phyloP scores from a whole-genome alignment of 176 grass and related monocot genomes.

The Hordeum marinum region DNA sequence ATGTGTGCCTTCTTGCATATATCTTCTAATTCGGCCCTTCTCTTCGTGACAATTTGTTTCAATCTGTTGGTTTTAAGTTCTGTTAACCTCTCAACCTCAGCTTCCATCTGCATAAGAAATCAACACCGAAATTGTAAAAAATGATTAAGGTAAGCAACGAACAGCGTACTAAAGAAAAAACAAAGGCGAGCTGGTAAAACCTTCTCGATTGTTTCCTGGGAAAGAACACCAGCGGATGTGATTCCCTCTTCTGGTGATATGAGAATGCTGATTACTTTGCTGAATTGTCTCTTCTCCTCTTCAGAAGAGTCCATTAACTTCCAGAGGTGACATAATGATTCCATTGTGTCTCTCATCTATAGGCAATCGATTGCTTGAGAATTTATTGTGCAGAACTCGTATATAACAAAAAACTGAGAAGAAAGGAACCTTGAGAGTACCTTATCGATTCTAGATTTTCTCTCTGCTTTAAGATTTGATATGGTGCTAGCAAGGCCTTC shows the following conservation, averaged over 20 bases:
- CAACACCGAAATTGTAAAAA: background rate
- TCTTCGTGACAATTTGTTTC: constrained; percentile 79
- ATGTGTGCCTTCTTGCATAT: constrained; percentile 81
- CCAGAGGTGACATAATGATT: constrained; percentile 80
- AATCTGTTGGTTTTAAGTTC: constrained; percentile 79
- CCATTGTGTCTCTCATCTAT: constrained; percentile 81
- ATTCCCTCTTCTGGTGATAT: constrained; percentile 66
- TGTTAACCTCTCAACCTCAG: constrained; percentile 74
- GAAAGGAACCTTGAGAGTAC: constrained; percentile 35
- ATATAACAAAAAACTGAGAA: constrained; percentile 9
- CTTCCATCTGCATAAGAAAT: constrained; percentile 53
- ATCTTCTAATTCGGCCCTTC: constrained; percentile 83
- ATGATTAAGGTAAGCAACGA: background rate
- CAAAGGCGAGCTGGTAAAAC: constrained; percentile 34
- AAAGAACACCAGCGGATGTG: constrained; percentile 56
- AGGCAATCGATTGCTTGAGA: constrained; percentile 24
- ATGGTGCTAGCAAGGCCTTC: constrained; percentile 68
- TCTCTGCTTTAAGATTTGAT: constrained; percentile 67
- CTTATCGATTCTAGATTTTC: constrained; percentile 69
- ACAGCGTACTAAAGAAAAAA: constrained; percentile 13
- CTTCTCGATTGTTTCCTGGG: constrained; percentile 70
- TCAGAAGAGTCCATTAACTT: constrained; percentile 90
- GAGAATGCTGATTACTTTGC: constrained; percentile 55
- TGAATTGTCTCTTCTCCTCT: constrained; percentile 67
- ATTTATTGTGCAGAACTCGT: constrained; percentile 3